Evolutionary conservation across 2,329 filamentous ascomycete species (phyloP).

Genomic region (Cladorrhinum sp.): DNA sequence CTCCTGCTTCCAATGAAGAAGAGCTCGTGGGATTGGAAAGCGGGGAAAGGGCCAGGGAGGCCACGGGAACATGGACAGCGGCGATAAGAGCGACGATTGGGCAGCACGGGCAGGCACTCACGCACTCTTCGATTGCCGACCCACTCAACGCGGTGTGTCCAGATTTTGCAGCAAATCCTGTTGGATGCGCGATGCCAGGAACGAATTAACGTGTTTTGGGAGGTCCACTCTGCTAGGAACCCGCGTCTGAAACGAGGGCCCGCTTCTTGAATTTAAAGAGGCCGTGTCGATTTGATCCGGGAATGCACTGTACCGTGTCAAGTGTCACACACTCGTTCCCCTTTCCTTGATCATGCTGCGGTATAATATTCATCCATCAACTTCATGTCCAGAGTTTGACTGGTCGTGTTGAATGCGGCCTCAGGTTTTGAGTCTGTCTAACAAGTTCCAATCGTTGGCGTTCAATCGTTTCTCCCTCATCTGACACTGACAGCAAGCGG

Average conservation of each 20-base stretch:
- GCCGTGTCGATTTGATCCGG: constrained; percentile 1
- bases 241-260: constrained; percentile 17
- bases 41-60: background rate
- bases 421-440: background rate
- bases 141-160: constrained; percentile 16
- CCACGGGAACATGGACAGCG: constrained; percentile 11
- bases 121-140: constrained; percentile 2
- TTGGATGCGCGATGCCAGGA: background rate
- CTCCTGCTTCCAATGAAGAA: constrained; percentile 22
- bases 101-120: too few relatives aligned
- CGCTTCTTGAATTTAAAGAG: constrained; percentile 3
- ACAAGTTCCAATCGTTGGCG: background rate
- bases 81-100: constrained; percentile 16
- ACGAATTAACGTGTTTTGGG: constrained; percentile 19
- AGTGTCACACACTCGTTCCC: background rate
- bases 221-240: constrained; percentile 11
- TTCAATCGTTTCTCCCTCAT: background rate
- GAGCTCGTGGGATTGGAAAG: constrained; percentile 5
- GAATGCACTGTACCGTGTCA: background rate
- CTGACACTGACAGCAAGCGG: background rate
- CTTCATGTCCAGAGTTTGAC: background rate
- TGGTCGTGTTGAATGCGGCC: background rate
- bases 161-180: background rate
- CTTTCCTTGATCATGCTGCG: too few relatives aligned
- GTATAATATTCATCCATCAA: too few relatives aligned